Evolutionary conservation across 169 alveolate species (phyloP).

Genomic region (Plasmodium reichenowi): DNA sequence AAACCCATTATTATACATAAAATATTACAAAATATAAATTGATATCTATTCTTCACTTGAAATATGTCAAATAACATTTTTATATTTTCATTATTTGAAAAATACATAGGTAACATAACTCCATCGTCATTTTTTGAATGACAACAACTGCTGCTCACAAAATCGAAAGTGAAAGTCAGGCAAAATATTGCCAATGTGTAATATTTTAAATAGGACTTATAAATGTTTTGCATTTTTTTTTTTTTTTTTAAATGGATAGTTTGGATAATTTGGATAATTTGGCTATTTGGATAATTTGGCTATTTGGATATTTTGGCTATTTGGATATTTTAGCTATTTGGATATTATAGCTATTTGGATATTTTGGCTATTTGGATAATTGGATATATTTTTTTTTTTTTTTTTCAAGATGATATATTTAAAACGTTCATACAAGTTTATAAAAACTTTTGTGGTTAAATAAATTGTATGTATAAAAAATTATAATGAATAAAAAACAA

Average conservation of each 20-base stretch:
- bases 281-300: too few species aligned
- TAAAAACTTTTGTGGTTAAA: too few species aligned
- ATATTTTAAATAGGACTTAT: too few species aligned
- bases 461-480: too few species aligned
- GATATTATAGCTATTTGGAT: not conserved
- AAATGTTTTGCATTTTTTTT: not conserved
- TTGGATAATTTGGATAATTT: too few species aligned
- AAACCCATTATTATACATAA: constrained; percentile 44
- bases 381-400: too few species aligned
- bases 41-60: constrained; percentile 17
- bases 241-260: not conserved
- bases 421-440: too few species aligned
- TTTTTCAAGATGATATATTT: too few species aligned
- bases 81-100: constrained; percentile 36
- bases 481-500: too few species aligned
- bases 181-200: not conserved
- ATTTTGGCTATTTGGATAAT: too few species aligned
- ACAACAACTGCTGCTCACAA: constrained; percentile 24
- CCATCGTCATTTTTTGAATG: constrained; percentile 23
- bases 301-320: too few species aligned
- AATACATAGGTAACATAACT: constrained; percentile 41
- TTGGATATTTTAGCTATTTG: too few species aligned
- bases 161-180: not conserved
- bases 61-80: constrained; percentile 69
- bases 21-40: constrained; percentile 61